Evolutionary conservation across 345 rosid genomes (phyloP).

Genomic region (Pistacia atlantica): DNA sequence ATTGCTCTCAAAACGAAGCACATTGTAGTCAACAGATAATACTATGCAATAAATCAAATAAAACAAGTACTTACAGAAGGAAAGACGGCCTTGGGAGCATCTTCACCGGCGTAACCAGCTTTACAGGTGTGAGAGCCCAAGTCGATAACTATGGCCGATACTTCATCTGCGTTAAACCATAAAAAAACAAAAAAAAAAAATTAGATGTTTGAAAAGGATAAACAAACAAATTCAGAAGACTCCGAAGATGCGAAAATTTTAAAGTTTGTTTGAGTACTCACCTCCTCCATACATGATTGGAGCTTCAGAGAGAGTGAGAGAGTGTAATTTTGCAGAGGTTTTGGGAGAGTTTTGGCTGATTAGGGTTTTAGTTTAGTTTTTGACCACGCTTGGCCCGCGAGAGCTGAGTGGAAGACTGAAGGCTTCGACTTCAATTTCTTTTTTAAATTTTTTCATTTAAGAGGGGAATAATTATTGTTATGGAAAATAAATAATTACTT

Average conservation of each 20-base stretch:
- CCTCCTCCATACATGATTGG: slow-evolving; percentile 96
- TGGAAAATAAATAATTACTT: too few relatives aligned
- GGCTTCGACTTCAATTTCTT: too few relatives aligned
- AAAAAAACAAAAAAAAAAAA: slow-evolving; percentile 5
- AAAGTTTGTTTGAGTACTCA: slow-evolving; percentile 34
- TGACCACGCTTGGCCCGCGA: too few relatives aligned
- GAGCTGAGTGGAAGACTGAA: too few relatives aligned
- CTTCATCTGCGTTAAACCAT: slow-evolving; percentile 67
- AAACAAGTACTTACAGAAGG: slow-evolving; percentile 70
- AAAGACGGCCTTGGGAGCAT: slow-evolving; percentile 98
- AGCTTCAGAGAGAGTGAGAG: neutral
- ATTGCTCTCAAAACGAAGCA: neutral
- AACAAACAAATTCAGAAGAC: neutral
- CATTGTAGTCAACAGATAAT: slow-evolving; percentile 10
- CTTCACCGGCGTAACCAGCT: slow-evolving; percentile 99
- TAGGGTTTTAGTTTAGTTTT: neutral
- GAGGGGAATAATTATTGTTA: too few relatives aligned
- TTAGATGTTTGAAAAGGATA: neutral
- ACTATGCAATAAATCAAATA: neutral
- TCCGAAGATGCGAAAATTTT: neutral
- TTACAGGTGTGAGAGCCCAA: slow-evolving; percentile 98
- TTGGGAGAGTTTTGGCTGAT: neutral
- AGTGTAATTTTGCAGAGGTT: slow-evolving; percentile 11
- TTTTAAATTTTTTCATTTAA: too few relatives aligned
- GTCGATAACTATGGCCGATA: slow-evolving; percentile 97